A percentile compares a stretch with the other conserved stretches of the same genome.
These are phyloP conservation scores for Trichosanthes truncata DNA, from an alignment of 306 rosid genomes.

Conservation along the genomic window DNA sequence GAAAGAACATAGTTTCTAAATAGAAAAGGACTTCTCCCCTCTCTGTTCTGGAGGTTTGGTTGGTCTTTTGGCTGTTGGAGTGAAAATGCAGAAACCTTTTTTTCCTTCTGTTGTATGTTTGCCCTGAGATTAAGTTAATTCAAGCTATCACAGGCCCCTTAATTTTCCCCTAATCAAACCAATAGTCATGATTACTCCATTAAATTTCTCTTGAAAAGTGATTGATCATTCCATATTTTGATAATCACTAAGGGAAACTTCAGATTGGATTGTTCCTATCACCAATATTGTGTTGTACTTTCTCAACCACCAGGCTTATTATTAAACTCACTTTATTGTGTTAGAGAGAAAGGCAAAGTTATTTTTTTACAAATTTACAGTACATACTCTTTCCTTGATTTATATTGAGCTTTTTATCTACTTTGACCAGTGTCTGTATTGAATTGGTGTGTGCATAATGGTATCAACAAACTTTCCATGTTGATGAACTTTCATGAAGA, in stretches of 20 bases:
- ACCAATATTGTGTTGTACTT: not conserved
- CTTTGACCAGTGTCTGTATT: not conserved
- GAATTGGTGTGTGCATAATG: not conserved
- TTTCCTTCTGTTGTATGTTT: conserved; percentile 7
- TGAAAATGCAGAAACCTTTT: conserved; percentile 50
- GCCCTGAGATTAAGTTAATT: conserved; percentile 3
- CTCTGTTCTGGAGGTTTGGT: conserved; percentile 29
- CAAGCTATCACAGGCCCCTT: not conserved
- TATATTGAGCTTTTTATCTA: not conserved
- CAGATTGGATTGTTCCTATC: conserved; percentile 1
- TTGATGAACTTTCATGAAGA: not conserved
- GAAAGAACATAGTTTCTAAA: conserved; percentile 51
- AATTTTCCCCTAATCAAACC: conserved; percentile 3
- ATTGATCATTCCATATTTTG: conserved; percentile 5
- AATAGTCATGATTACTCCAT: conserved; percentile 1
- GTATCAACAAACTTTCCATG: not conserved
- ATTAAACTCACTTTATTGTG: not conserved
- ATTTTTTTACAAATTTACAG: not conserved
- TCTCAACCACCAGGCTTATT: conserved; percentile 4
- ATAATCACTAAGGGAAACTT: not conserved
- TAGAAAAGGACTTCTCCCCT: conserved; percentile 58
- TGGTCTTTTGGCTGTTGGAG: conserved; percentile 58
- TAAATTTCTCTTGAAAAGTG: not conserved
- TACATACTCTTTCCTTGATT: not conserved
- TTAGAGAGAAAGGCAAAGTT: not conserved